Base-by-base conservation (phyloP, 2,329 filamentous ascomycete genomes). In the Lecanicillium sp. region DNA sequence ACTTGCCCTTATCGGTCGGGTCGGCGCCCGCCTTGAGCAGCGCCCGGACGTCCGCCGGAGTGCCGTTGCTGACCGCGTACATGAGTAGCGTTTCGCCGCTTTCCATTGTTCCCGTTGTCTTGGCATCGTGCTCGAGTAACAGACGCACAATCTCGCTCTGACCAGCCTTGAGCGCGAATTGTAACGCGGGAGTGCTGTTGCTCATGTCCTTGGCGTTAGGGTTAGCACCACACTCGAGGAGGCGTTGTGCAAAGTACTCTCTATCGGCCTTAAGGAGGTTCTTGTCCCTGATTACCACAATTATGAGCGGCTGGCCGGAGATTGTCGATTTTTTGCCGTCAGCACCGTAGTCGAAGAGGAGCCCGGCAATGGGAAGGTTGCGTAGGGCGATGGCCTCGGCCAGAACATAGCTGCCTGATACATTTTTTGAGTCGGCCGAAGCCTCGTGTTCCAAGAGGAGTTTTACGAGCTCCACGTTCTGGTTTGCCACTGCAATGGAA, bases 11-110 rank as follows among this genome's bases (percentile, higher is more conserved):
- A 2, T 45, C 44, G 13, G 64, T 62, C 0, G 53, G 42, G 28
- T 62, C 52, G 1, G 59, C 59, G 4, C 59, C 61, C 17, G 55
- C 45, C 28, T 54, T 44, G 1, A 64, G 43, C 10, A 64, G 46
- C 10, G 51, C 33, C 30, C 43, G 45, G 0, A 42, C 52, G 15
- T 53, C 49, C 3, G 55, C 56, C 4, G 25, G 28, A 18, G 28
- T 45, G 1, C 48, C 49, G 0, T 46, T 43, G 9, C 55, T 51
- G 3, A 63, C 48, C 5, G 57, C 54, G 17, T 61, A 52, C 1
- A 56, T 43, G 0, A 63, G 46, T 7, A 55, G 44, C 0, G 58
- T 58, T 40, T 59, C 53, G 13, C 56, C 56, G 6, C 41, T 40
- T 11, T 37, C 43, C 54, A 57, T 33, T 12, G 17, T 51, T 25